Evolutionary conservation across 106 monocot species (phyloP), one percentile per base, ranked within the genome.

Genomic region (Allium cepa): DNA sequence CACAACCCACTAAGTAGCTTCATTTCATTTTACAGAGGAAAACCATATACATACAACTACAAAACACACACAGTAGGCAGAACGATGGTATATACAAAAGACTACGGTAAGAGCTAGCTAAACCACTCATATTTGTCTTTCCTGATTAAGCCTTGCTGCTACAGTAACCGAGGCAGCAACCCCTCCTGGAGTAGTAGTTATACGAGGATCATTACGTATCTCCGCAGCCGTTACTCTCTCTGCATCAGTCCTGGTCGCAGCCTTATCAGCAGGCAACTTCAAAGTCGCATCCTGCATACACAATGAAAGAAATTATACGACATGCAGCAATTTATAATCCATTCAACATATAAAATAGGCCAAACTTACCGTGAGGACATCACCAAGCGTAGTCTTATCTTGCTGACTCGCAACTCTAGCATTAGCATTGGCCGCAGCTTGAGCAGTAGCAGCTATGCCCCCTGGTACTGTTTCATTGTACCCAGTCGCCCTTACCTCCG

Each of bases 101-200:
- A 36, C 36, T 36, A 36, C 36, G 5, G 36, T 36, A 36, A 36
- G 3, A 36, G 4, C 36, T 5, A 36, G 36, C 36, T 36, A 36
- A 36, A 36, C 36, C 36, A 5, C 5, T 36, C 1, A 36, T 36
- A 46, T 10, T 64, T 67, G 67, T 5, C 17, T 53, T 4, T 63
- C 52, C 50, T 81, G 66, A 71, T 91, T 87, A 66, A 84, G 69
- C 81, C 91, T 47, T 9, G 84, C 87, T 0, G 87, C 87, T 2
- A 84, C 81, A 0, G 79, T 71, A 55, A 91, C 51, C 4, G 83
- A 81, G 3, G 87, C 79, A 0, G 83, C 83, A 11, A 84, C 83
- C 0, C 87, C 87, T 0, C 73, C 73, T 0, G 80, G 85, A 12
- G 59, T 45, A 11, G 77, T 68, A 18, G 26, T 18, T 72, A 83